These are phyloP conservation scores for Yamadazyma endophytica DNA, from an alignment of 805 yeast species.

Conservation along the genomic window DNA sequence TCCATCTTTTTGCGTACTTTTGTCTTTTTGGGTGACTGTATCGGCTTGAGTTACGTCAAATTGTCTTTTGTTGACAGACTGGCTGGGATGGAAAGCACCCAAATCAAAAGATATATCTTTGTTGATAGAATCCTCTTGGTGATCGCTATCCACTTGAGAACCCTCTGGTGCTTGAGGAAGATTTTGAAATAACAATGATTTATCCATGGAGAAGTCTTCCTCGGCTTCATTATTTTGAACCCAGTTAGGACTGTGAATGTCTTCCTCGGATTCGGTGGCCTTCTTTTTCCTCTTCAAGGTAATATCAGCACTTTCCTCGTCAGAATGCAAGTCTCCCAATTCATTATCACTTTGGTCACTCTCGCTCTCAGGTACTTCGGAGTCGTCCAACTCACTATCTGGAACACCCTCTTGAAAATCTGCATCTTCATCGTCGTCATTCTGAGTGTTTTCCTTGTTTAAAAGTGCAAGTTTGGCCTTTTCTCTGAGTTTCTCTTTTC, in stretches of 20 bases:
- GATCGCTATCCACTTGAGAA: no score
- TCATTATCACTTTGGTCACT: conserved; percentile 14
- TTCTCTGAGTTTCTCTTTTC: conserved; percentile 36
- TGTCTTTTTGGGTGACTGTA: background rate
- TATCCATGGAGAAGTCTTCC: conserved; percentile 4
- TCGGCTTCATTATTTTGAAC: background rate
- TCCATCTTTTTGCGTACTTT: no score
- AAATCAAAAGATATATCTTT: no score
- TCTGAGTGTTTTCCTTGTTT: conserved; percentile 13
- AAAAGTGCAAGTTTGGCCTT: conserved; percentile 31
- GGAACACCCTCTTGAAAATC: conserved; percentile 3
- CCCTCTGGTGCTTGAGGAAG: background rate
- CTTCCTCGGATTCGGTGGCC: no score
- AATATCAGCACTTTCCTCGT: conserved; percentile 7
- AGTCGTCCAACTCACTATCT: conserved; percentile 18
- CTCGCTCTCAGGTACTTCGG: conserved; percentile 15
- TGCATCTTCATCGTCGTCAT: conserved; percentile 13
- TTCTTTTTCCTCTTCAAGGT: conserved; percentile 13
- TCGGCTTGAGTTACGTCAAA: background rate
- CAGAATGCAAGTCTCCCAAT: conserved; percentile 3
- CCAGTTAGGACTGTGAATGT: no score
- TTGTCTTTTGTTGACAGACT: no score
- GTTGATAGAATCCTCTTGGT: no score
- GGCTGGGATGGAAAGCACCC: no score
- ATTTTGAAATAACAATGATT: conserved; percentile 10